Base-by-base conservation (phyloP, 2,329 filamentous ascomycete genomes). In the Colletotrichum sp. region DNA sequence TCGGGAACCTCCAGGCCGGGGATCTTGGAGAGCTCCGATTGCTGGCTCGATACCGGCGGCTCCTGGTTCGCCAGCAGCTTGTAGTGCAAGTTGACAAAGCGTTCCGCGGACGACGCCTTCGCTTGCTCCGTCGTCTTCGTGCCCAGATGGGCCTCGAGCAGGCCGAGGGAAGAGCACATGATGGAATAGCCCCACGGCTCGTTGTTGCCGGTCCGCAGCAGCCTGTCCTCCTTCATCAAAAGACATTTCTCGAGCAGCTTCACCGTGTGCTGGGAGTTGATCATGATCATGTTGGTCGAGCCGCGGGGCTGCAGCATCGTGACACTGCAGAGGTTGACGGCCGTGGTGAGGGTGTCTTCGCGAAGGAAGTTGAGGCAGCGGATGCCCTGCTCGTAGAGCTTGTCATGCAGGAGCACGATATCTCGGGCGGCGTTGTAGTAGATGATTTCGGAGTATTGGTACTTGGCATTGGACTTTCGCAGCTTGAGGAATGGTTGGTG, bases 111-210 rank as follows among this genome's bases (percentile, higher is more conserved):
- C 7, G 88, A 88, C 6, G 90, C 90, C 82, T 92, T 92, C 72
- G 91, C 91, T 9, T 86, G 86, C 78, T 92, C 89, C 18, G 88
- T 81, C 9, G 90, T 88, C 84, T 92, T 92, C 74, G 88, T 88
- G 32, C 89, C 90, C 16, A 92, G 84, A 76, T 93, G 91, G 0
- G 90, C 89, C 81, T 92, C 90, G 28, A 92, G 85, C 12, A 93
- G 85, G 5, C 91, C 91, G 30, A 89, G 86, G 1, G 91, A 90
- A 5, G 90, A 90, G 78, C 90, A 92, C 89, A 92, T 91, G 81
- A 92, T 92, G 71, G 89, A 90, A 81, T 92, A 92, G 21, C 90
- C 90, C 91, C 91, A 92, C 0, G 91, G 91, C 80, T 93, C 91
- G 79, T 92, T 91, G 83, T 92, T 92, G 18, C 91, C 91, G 77